Conservation (phyloP, 2,329 filamentous ascomycete genomes). For the Peltaster fructicola region DNA sequence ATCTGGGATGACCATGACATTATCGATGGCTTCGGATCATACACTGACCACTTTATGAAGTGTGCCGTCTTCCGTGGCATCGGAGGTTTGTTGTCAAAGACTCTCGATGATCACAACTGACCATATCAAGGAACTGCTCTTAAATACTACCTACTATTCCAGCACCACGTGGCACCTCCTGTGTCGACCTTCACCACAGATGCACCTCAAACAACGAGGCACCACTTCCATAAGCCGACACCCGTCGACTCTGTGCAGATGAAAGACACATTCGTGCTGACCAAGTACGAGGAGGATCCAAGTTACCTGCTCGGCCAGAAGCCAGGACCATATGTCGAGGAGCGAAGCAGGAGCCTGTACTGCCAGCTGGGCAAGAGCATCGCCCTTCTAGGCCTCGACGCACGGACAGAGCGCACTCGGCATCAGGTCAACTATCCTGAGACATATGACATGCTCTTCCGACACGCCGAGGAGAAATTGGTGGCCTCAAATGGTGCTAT, state of each 20-base stretch:
- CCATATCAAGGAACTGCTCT: too few relatives aligned
- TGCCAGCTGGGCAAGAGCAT: conserved; percentile 48
- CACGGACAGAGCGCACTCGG: conserved; percentile 58
- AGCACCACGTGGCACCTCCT: conserved; percentile 68
- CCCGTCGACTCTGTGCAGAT: conserved; percentile 54
- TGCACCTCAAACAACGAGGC: conserved; percentile 36
- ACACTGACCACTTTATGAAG: conserved; percentile 50
- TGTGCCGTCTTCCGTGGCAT: conserved; percentile 48
- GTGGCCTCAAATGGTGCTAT: conserved; percentile 33
- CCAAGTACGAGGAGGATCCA: conserved; percentile 39
- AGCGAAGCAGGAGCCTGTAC: conserved; percentile 42
- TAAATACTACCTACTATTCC: conserved; percentile 46
- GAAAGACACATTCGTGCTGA: conserved; percentile 54
- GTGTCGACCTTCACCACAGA: conserved; percentile 72
- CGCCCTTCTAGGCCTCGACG: conserved; percentile 42
- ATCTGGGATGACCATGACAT: conserved; percentile 52
- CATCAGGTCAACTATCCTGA: conserved; percentile 79
- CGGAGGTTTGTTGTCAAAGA: too few relatives aligned
- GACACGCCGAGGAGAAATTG: conserved; percentile 35
- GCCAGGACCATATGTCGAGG: conserved; percentile 50
- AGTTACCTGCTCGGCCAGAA: conserved; percentile 64
- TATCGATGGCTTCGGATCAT: conserved; percentile 48
- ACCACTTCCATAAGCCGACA: conserved; percentile 25
- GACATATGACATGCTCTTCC: conserved; percentile 44
- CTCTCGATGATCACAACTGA: too few relatives aligned